Percentiles rank a stretch among this genome's conserved stretches.
Conservation (phyloP, 2,329 filamentous ascomycete species). For the Fusarium protoensiforme region DNA sequence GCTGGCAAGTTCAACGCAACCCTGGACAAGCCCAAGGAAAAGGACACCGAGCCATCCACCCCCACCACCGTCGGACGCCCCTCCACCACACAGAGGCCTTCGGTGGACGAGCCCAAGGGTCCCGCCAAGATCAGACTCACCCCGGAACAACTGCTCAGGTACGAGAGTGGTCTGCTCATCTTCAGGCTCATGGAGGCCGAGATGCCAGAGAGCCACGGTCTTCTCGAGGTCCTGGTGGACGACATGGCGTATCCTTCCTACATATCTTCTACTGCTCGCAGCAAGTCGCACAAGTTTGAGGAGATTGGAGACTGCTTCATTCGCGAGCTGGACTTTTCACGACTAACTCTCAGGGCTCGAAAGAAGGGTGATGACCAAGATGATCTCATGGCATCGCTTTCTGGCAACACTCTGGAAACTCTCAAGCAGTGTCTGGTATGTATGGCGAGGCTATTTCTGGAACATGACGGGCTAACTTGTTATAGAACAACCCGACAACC, state of each 20-base stretch:
- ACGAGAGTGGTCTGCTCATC: conserved; percentile 92
- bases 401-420: conserved; percentile 86
- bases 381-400: conserved; percentile 81
- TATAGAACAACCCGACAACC: conserved; percentile 88
- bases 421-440: conserved; percentile 87
- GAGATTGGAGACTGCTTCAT: conserved; percentile 97
- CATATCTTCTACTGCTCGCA: conserved; percentile 79
- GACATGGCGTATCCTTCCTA: conserved; percentile 95
- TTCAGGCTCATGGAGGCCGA: conserved; percentile 95
- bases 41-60: conserved; percentile 39
- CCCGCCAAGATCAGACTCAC: conserved; percentile 82
- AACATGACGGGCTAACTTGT: not conserved
- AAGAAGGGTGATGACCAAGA: conserved; percentile 83
- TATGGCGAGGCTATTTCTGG: conserved; percentile 20
- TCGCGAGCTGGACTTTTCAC: conserved; percentile 96
- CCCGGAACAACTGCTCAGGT: conserved; percentile 82
- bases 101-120: conserved; percentile 60
- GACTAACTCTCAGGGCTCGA: conserved; percentile 86
- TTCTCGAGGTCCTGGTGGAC: conserved; percentile 91
- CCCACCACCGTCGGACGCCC: conserved; percentile 59
- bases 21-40: conserved; percentile 45
- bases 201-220: conserved; percentile 78
- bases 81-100: conserved; percentile 49
- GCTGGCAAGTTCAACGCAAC: conserved; percentile 59
- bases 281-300: conserved; percentile 78